phyloP scores from a whole-genome alignment of 306 rosid species.

The Cucumis sativus region DNA sequence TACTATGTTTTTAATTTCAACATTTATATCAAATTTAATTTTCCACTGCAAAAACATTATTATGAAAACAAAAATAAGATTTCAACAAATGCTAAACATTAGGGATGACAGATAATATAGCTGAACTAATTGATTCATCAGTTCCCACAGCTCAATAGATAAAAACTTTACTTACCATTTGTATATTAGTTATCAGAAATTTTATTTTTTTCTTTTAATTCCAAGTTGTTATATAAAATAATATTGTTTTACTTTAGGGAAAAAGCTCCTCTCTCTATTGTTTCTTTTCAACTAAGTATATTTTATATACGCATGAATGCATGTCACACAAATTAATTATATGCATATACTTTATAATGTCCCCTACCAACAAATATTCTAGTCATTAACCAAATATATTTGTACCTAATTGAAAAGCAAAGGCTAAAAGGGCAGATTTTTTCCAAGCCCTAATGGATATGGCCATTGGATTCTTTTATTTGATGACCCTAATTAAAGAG shows the following conservation, averaged over 20 bases:
- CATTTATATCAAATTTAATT: too few relatives aligned
- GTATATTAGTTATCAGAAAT: too few relatives aligned
- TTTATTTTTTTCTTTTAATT: neutral
- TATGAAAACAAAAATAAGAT: too few relatives aligned
- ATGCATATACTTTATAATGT: neutral
- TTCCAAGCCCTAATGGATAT: neutral
- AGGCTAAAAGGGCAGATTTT: neutral
- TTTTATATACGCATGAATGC: neutral
- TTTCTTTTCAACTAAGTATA: neutral
- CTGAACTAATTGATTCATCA: too few relatives aligned
- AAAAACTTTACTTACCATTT: too few relatives aligned
- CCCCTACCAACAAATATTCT: neutral
- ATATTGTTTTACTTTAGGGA: neutral
- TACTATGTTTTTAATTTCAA: too few relatives aligned
- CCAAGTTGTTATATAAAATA: neutral
- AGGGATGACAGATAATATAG: neutral
- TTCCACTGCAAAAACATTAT: too few relatives aligned
- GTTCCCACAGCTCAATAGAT: too few relatives aligned
- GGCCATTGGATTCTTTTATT: slow-evolving; percentile 1
- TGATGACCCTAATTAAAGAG: neutral
- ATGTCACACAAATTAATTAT: neutral
- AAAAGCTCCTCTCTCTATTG: neutral
- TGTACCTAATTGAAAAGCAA: neutral
- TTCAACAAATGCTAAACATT: neutral
- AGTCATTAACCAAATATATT: neutral